Base-by-base conservation (phyloP, 352 stramenopile genomes). In the Globisporangium recalcitrans region DNA sequence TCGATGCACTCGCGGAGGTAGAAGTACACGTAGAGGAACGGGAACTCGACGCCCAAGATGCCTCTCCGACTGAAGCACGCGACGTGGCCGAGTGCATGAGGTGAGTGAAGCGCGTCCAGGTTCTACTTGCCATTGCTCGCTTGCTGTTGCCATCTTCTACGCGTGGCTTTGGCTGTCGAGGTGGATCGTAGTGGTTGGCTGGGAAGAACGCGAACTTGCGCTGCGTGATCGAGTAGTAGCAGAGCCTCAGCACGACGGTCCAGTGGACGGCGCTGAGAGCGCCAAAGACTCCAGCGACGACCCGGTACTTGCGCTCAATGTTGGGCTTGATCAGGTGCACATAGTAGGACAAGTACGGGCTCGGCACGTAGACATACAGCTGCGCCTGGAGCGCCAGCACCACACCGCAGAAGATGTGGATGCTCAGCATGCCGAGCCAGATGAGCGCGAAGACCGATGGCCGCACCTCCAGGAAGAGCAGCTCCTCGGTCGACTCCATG, bases 1-100 rank as follows among this genome's bases (percentile, higher is more conserved):
- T 87, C 77, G 2, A 87, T 24, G 4, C 69, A 52, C 40, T 87
- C 80, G 8, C 71, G 74, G 9, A 63, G 1, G 2, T 71, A 61
- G n/a, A 86, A 80, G 1, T 73, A 56, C 4, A 66, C 7, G 42
- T 69, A 52, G 38, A 75, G 82, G 14, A 69, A 52, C 9, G 56
- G 31, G 52, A 62, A 80, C 22, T 80, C 69, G 14, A 79, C 62
- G 14, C 74, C 72, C 11, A 82, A 63, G 5, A 72, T 14, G 1
- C 71, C 71, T 13, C 65, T 52, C 0, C 71, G 71, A 36, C 22
- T 65, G 24, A 60, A 65, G 29, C 38, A 65, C 29, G 40, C 16
- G 40, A 60, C 29, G 4, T 44, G 54, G 52, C 40, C 34, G 38
- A 27, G 51, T 65, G 60, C 38, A 55, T 16, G 14, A 11, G 52